Conservation (phyloP, 129 eudicot genomes). For the Glebionis coronaria region DNA sequence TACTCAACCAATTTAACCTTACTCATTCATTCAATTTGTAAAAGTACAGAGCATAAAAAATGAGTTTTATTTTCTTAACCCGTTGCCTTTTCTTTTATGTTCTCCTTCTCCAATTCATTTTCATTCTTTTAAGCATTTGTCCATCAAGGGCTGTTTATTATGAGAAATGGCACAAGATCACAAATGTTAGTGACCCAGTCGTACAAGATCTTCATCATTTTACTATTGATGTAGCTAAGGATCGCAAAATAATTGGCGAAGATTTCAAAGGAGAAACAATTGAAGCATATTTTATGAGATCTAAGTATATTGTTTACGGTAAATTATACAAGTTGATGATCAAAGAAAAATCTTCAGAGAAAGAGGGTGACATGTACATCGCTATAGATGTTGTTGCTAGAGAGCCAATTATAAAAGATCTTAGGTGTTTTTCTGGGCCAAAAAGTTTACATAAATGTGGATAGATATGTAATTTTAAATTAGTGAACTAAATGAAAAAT, state of each 20-base stretch:
- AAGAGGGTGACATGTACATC: not conserved
- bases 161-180: not conserved
- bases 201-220: not conserved
- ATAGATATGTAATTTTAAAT: not conserved
- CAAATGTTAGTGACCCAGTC: not conserved
- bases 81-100: not conserved
- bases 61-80: not conserved
- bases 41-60: not conserved
- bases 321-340: not conserved
- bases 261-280: not conserved
- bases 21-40: not conserved
- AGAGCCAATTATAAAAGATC: not conserved
- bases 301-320: rapidly evolving
- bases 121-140: not conserved
- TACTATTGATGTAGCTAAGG: not conserved
- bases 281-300: not conserved
- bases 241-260: not conserved
- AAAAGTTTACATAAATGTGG: not conserved
- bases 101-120: not conserved
- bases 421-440: slow-evolving; percentile 3
- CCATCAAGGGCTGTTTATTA: not conserved
- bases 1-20: not conserved
- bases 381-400: not conserved
- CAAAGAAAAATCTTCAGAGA: not conserved
- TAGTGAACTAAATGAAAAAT: too few relatives aligned